A percentile compares a stretch with the other conserved stretches of the same genome.
Conservation (phyloP, 129 eudicot genomes). For the Lactuca saligna region DNA sequence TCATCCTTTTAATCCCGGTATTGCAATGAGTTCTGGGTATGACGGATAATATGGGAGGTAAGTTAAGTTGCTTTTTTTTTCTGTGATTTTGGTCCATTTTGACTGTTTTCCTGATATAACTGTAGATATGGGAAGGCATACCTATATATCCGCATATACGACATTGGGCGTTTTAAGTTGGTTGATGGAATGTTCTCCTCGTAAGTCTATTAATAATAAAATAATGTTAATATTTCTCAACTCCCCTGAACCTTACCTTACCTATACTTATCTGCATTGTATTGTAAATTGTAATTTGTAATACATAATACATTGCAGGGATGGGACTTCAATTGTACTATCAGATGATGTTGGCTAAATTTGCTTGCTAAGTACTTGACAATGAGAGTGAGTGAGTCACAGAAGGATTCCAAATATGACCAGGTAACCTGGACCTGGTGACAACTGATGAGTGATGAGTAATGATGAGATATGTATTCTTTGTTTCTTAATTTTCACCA, state of each 20-base stretch:
- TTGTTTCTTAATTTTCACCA: too few species aligned
- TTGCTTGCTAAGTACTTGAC: constrained; percentile 84
- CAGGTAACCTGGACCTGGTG: too few species aligned
- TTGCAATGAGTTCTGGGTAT: constrained; percentile 99
- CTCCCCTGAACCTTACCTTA: too few species aligned
- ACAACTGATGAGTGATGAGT: too few species aligned
- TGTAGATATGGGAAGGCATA: constrained; percentile 97
- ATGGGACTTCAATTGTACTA: constrained; percentile 95
- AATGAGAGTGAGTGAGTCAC: constrained; percentile 96
- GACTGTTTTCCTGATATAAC: constrained; percentile 21
- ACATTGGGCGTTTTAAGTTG: constrained; percentile 86
- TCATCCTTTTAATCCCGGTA: constrained; percentile 96
- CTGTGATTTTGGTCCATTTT: not conserved
- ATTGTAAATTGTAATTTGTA: not conserved
- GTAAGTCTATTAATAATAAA: constrained; percentile 81
- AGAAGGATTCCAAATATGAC: constrained; percentile 88
- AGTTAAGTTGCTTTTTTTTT: constrained; percentile 28
- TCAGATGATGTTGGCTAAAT: constrained; percentile 98
- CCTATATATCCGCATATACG: constrained; percentile 79
- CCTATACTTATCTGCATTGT: too few species aligned
- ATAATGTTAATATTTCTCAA: not conserved
- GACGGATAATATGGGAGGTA: constrained; percentile 99
- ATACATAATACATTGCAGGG: constrained; percentile 51
- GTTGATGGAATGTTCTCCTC: constrained; percentile 98
- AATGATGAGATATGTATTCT: too few species aligned